phyloP scores from a whole-genome alignment of 1,284 basidiomycete genomes.

The Thelephora terrestris region DNA sequence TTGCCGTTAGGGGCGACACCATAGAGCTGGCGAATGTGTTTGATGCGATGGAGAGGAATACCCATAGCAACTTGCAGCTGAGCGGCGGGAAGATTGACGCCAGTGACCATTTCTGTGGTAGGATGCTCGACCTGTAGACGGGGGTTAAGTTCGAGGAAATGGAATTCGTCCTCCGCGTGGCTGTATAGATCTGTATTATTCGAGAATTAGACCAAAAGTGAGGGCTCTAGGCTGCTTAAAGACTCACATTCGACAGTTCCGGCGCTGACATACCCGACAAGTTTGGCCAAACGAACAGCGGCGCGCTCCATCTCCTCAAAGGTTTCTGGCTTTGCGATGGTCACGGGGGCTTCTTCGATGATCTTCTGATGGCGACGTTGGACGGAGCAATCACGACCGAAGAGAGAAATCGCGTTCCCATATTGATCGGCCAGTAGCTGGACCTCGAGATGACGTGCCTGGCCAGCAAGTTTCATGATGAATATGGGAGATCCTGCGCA shows the following conservation, averaged over 20 bases:
- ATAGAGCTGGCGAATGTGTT: constrained; percentile 94
- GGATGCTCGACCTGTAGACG: constrained; percentile 99
- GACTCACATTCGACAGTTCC: constrained; percentile 93
- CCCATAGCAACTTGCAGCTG: constrained; percentile 99
- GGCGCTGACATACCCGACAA: constrained; percentile 98
- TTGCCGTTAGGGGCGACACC: constrained; percentile 83
- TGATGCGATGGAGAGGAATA: constrained; percentile 90
- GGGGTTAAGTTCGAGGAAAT: constrained; percentile 98
- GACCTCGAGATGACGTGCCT: constrained; percentile 96
- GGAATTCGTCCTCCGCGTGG: constrained; percentile 87
- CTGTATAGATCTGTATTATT: constrained; percentile 77
- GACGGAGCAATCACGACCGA: constrained; percentile 98
- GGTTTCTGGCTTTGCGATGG: constrained; percentile 84
- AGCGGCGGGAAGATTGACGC: constrained; percentile 95
- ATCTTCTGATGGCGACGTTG: constrained; percentile 99
- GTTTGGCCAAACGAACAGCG: constrained; percentile 93
- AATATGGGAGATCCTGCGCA: constrained; percentile 91
- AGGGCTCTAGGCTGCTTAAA: not conserved
- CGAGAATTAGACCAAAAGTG: constrained; percentile 1
- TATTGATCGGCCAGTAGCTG: constrained; percentile 99
- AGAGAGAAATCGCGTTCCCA: constrained; percentile 97
- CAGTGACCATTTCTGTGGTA: constrained; percentile 98
- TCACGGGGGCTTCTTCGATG: constrained; percentile 99
- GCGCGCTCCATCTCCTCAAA: constrained; percentile 99
- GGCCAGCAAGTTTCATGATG: constrained; percentile 99